Conservation (phyloP, 148 eudicot species). For the Tetragonia tetragonoides region DNA sequence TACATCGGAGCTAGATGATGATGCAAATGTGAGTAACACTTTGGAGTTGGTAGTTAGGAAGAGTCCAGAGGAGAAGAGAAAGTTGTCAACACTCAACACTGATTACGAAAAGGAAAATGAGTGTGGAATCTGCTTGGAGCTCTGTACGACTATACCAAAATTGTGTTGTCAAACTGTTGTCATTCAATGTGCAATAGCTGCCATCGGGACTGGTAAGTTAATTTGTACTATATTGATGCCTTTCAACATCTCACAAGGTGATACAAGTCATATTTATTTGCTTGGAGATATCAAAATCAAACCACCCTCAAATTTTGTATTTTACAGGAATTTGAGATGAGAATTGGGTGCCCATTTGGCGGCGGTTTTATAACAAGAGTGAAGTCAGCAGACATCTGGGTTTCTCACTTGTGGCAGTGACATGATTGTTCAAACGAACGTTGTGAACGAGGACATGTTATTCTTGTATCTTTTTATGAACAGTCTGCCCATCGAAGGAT, state of each 20-base stretch:
- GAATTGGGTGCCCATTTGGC: constrained; percentile 66
- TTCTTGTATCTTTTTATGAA: constrained; percentile 51
- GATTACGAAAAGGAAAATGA: constrained; percentile 61
- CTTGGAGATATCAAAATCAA: background rate
- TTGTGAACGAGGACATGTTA: constrained; percentile 48
- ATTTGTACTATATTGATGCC: background rate
- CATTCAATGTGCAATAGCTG: constrained; percentile 79
- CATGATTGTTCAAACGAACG: constrained; percentile 49
- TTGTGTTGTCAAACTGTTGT: constrained; percentile 65
- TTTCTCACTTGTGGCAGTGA: constrained; percentile 46
- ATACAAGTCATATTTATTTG: background rate
- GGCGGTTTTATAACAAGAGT: constrained; percentile 60
- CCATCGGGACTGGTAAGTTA: constrained; percentile 55
- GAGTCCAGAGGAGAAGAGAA: constrained; percentile 28
- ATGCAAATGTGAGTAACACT: constrained; percentile 23
- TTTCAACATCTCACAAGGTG: background rate
- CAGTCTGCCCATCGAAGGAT: constrained; percentile 55
- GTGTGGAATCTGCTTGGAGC: constrained; percentile 76
- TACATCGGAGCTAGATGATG: constrained; percentile 30
- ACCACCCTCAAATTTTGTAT: too few species aligned
- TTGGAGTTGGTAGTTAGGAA: constrained; percentile 22
- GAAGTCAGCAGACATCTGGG: constrained; percentile 57
- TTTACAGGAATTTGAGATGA: constrained; percentile 59
- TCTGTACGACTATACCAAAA: constrained; percentile 68
- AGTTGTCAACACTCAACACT: constrained; percentile 29